Percentiles rank a stretch among this genome's conserved stretches.
Conservation (phyloP, 2,329 filamentous ascomycete species). For the Penicillium verrucosum region DNA sequence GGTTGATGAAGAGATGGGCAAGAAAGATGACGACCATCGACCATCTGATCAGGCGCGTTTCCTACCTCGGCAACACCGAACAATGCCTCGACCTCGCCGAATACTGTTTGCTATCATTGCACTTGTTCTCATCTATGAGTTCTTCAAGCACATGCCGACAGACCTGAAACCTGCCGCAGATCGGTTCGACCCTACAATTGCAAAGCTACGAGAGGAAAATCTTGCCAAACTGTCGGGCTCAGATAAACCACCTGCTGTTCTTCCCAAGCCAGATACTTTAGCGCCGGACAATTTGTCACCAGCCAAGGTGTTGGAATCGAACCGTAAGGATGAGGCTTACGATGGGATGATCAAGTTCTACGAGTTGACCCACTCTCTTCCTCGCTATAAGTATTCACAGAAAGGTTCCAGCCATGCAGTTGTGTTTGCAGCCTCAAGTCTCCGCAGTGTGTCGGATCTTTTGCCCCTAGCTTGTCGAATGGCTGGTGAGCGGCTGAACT, state of each 20-base stretch:
- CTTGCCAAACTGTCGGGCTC: slow-evolving; percentile 5
- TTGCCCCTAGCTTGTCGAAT: slow-evolving; percentile 86
- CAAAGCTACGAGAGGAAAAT: slow-evolving; percentile 16
- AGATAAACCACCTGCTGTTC: slow-evolving; percentile 4
- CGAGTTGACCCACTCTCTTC: slow-evolving; percentile 61
- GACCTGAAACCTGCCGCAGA: slow-evolving; percentile 39
- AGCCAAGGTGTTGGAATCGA: slow-evolving; percentile 12
- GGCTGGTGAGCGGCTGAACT: slow-evolving; percentile 64
- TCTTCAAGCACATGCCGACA: slow-evolving; percentile 62
- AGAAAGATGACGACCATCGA: slow-evolving; percentile 62
- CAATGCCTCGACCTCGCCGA: slow-evolving; percentile 47
- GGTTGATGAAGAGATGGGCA: slow-evolving; percentile 62
- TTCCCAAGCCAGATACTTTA: slow-evolving; percentile 11
- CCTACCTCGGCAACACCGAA: slow-evolving; percentile 34
- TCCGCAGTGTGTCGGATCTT: slow-evolving; percentile 68
- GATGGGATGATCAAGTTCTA: slow-evolving; percentile 69
- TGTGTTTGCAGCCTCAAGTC: slow-evolving; percentile 72
- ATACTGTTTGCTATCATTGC: slow-evolving; percentile 49
- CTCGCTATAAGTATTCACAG: slow-evolving; percentile 52
- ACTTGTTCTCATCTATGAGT: slow-evolving; percentile 57
- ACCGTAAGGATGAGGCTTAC: slow-evolving; percentile 42
- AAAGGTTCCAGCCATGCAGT: slow-evolving; percentile 62
- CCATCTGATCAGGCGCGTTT: slow-evolving; percentile 31
- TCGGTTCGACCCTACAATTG: slow-evolving; percentile 29
- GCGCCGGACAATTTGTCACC: slow-evolving; percentile 11